These are phyloP conservation scores for Vigna trinervia DNA, from an alignment of 306 rosid genomes.

Conservation along the genomic window DNA sequence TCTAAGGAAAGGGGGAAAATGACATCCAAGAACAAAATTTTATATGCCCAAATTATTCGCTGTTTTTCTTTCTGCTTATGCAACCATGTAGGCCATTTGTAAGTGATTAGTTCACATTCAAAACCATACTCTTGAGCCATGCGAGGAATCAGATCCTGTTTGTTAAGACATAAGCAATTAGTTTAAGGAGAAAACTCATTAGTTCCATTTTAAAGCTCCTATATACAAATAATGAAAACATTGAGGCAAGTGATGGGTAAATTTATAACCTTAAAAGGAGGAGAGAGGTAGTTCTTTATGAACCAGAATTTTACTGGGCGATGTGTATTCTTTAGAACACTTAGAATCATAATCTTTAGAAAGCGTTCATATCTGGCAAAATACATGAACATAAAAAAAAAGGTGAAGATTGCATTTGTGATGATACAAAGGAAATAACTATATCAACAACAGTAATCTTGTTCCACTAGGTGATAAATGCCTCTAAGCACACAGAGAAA, in stretches of 20 bases:
- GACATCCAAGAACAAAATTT: slow-evolving; percentile 96
- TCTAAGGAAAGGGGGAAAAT: slow-evolving; percentile 97
- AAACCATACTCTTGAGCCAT: slow-evolving; percentile 97
- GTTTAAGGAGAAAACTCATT: slow-evolving; percentile 29
- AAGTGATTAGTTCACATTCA: slow-evolving; percentile 84
- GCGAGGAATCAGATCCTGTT: slow-evolving; percentile 87
- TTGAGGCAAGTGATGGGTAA: slow-evolving; percentile 7
- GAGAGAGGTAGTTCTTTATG: slow-evolving; percentile 96
- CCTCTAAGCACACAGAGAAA: background rate
- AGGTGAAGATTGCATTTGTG: slow-evolving; percentile 31
- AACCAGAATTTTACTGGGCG: slow-evolving; percentile 99
- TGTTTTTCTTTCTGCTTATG: slow-evolving; percentile 99
- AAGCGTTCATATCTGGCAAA: slow-evolving; percentile 92
- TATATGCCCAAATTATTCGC: slow-evolving; percentile 98
- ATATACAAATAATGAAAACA: slow-evolving; percentile 24
- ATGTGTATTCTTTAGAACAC: slow-evolving; percentile 86
- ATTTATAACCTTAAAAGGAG: slow-evolving; percentile 86
- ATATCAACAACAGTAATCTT: background rate
- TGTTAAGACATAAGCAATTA: slow-evolving; percentile 35
- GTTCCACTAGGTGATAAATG: background rate
- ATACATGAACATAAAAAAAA: slow-evolving; percentile 34
- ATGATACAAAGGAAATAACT: slow-evolving; percentile 24
- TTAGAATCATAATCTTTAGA: slow-evolving; percentile 94
- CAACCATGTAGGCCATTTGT: slow-evolving; percentile 99
- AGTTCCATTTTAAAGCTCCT: slow-evolving; percentile 27